Percentiles rank a stretch among this genome's conserved stretches.
These are phyloP conservation scores for Apiospora marii DNA, from an alignment of 2,329 filamentous ascomycete species.

Conservation along the genomic window DNA sequence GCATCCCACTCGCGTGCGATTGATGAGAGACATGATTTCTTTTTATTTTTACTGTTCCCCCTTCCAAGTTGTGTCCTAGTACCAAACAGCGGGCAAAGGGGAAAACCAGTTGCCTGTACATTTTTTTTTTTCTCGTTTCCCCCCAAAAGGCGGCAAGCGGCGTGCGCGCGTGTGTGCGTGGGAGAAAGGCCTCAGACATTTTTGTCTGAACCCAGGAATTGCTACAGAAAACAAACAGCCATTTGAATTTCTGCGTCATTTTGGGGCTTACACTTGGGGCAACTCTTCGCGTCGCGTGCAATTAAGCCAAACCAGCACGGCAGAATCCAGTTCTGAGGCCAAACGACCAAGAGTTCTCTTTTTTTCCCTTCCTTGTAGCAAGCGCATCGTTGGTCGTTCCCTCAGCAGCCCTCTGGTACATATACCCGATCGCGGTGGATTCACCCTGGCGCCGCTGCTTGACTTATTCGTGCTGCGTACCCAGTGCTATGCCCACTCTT, in stretches of 20 bases:
- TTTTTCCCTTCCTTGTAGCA: not conserved
- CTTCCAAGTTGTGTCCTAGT: not conserved
- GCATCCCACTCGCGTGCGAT: slow-evolving; percentile 13
- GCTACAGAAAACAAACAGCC: slow-evolving; percentile 21
- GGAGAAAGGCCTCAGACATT: slow-evolving; percentile 19
- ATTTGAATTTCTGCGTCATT: slow-evolving; percentile 22
- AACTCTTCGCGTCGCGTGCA: slow-evolving; percentile 20
- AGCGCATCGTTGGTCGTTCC: slow-evolving; percentile 3
- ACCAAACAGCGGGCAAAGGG: slow-evolving; percentile 6
- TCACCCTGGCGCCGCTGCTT: slow-evolving; percentile 16
- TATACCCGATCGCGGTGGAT: slow-evolving; percentile 17
- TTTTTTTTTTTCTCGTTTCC: slow-evolving; percentile 14
- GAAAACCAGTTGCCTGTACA: not conserved
- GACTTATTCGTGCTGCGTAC: slow-evolving; percentile 17
- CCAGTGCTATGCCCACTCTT: slow-evolving; percentile 17
- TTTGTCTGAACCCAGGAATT: slow-evolving; percentile 20
- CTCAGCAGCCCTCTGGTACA: slow-evolving; percentile 19
- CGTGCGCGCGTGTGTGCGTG: not conserved
- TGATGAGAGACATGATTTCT: not conserved
- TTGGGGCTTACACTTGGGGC: slow-evolving; percentile 21
- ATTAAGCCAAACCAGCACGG: slow-evolving; percentile 4
- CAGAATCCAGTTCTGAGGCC: slow-evolving; percentile 6
- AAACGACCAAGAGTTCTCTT: slow-evolving; percentile 13
- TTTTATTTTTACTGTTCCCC: not conserved
- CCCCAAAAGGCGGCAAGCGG: not conserved